Base-by-base conservation (phyloP, 805 yeast genomes). In the Debaryomyces hansenii region DNA sequence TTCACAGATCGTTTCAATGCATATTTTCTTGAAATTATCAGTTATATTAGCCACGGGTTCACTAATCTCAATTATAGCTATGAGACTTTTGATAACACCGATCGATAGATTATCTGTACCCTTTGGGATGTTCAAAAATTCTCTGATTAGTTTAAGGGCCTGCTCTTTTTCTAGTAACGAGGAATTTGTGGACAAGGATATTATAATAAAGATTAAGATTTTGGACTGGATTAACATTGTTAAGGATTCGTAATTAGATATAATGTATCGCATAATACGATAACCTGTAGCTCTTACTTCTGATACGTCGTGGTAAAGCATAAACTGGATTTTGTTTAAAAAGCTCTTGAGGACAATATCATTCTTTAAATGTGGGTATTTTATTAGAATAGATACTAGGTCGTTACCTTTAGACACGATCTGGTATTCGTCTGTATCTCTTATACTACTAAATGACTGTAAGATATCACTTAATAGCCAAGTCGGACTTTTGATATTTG, bases 201-300 rank as follows among this genome's bases (percentile, higher is more conserved):
- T 72, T 1, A 87, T 79, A 5, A 90, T 61, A 50, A 84, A 80
- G 2, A 80, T 73, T 47, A 89, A 88, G 4, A 88, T 59, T 47
- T 83, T 78, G 29, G 81, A 65, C 11, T 74, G 71, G 7, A 80
- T 67, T 51, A 90, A 66, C 2, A 74, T 63, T n/a, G 68, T 63
- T 5, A 89, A 58, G 2, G 90, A 79, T 5, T 77, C 78, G 11
- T 71, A 59, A 49, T 79, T 79, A 29, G 77, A 75, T 15, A 86
- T 69, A 14, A 87, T 70, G 52, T 85, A 78, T 14, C 97, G 70
- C 18, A 90, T 75, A 1, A 90, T 74, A 41, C 96, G 72, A 62
- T 83, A 90, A 0, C 91, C 96, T 2, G 90, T 77, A 0, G 91
- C 86, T 6, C 84, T 74, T 1, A 88, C 85, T 47, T 81, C 83